Conservation (phyloP, 164 flowering plant species). For the Taxillus chinensis region DNA sequence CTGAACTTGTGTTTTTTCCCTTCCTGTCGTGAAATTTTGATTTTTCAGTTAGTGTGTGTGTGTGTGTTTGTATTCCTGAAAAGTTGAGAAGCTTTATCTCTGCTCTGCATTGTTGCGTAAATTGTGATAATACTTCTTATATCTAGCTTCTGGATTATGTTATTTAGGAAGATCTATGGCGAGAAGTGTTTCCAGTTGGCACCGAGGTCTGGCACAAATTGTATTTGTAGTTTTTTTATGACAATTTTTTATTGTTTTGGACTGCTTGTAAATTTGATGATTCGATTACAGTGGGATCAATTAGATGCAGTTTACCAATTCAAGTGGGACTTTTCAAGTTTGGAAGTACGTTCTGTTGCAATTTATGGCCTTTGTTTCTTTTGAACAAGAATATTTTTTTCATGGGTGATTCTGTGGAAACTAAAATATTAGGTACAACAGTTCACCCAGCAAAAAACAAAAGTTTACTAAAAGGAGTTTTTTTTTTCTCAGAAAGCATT, state of each 20-base stretch:
- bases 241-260: conserved; percentile 1
- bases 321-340: conserved; percentile 82
- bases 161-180: conserved; percentile 89
- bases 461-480: neutral
- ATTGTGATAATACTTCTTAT: neutral
- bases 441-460: no score
- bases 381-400: neutral
- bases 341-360: conserved; percentile 55
- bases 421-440: neutral
- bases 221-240: neutral
- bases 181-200: conserved; percentile 73
- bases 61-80: no score
- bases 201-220: conserved; percentile 63
- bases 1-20: no score
- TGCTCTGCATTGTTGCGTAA: neutral
- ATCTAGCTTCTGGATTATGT: neutral
- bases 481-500: conserved; percentile 58
- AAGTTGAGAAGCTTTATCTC: neutral
- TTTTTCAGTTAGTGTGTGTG: no score
- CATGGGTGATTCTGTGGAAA: neutral
- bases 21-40: no score
- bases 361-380: neutral
- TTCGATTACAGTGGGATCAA: conserved; percentile 76
- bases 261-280: conserved; percentile 3
- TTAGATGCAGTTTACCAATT: conserved; percentile 61